Evolutionary conservation across 306 rosid genomes (phyloP).

Genomic region (Pterocarpus santalinus): DNA sequence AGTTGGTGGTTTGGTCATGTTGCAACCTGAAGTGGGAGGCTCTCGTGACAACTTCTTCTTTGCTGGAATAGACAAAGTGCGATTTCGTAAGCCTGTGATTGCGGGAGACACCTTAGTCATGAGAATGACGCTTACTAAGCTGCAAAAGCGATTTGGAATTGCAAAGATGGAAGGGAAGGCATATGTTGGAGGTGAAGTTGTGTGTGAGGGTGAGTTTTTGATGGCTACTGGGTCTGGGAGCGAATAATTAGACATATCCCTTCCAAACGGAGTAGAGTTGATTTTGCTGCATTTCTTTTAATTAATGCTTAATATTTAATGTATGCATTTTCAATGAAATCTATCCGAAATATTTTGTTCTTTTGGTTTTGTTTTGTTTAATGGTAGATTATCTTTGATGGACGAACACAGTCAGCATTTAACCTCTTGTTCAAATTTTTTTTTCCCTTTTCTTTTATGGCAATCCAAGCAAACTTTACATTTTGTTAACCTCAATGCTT

Average conservation of each 20-base stretch:
- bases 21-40: constrained; percentile 93
- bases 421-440: background rate
- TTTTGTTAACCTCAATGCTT: background rate
- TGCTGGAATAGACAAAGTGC: constrained; percentile 91
- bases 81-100: constrained; percentile 89
- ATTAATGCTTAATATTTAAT: background rate
- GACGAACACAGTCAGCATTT: background rate
- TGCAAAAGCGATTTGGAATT: constrained; percentile 87
- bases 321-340: constrained; percentile 32
- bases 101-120: constrained; percentile 95
- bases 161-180: constrained; percentile 98
- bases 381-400: background rate
- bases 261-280: constrained; percentile 25
- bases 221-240: constrained; percentile 77
- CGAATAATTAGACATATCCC: constrained; percentile 37
- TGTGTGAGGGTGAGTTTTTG: constrained; percentile 91
- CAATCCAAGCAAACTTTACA: constrained; percentile 9
- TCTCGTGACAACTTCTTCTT: constrained; percentile 88
- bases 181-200: constrained; percentile 90
- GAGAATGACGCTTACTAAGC: constrained; percentile 88
- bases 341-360: constrained; percentile 30
- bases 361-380: background rate
- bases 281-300: constrained; percentile 36
- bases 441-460: background rate
- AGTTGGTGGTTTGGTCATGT: constrained; percentile 92